phyloP scores from a whole-genome alignment of 1,139 yeast species.

The Blastobotrys niveus region DNA sequence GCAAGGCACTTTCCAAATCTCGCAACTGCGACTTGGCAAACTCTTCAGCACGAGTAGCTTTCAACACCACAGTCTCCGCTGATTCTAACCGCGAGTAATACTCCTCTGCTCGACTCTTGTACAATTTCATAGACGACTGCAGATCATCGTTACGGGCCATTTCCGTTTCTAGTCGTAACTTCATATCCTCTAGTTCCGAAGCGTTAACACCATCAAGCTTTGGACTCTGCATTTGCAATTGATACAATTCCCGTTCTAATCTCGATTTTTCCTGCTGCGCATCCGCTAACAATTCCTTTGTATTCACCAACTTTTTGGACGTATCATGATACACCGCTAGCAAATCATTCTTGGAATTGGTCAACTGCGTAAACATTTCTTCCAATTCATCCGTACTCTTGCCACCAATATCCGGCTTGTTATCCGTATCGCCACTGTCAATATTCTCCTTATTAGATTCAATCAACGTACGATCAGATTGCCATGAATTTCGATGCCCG shows the following conservation, averaged over 20 bases:
- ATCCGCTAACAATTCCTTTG: slow-evolving; percentile 46
- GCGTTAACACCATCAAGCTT: slow-evolving; percentile 7
- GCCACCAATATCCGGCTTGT: slow-evolving; percentile 21
- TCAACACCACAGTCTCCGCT: slow-evolving; percentile 68
- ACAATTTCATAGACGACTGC: slow-evolving; percentile 50
- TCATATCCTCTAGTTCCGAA: slow-evolving; percentile 25
- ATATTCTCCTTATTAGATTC: slow-evolving; percentile 16
- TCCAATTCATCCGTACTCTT: slow-evolving; percentile 26
- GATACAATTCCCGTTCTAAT: slow-evolving; percentile 46
- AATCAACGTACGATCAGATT: not conserved
- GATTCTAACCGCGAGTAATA: slow-evolving; percentile 68
- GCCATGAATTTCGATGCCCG: not conserved
- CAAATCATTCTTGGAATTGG: slow-evolving; percentile 41
- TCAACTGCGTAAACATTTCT: slow-evolving; percentile 22
- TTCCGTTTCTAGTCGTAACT: slow-evolving; percentile 50
- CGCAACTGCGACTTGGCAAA: slow-evolving; percentile 50
- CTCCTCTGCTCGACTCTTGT: slow-evolving; percentile 69
- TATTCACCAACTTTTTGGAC: slow-evolving; percentile 44
- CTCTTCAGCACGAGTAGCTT: slow-evolving; percentile 57
- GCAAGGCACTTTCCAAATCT: slow-evolving; percentile 50
- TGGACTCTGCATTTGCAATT: slow-evolving; percentile 25
- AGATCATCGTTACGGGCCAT: slow-evolving; percentile 49
- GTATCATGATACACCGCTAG: slow-evolving; percentile 53
- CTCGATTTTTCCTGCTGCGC: slow-evolving; percentile 47
- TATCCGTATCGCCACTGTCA: slow-evolving; percentile 3